Base-by-base conservation (phyloP, 2,329 filamentous ascomycete species). In the Arachnomyces sp. region DNA sequence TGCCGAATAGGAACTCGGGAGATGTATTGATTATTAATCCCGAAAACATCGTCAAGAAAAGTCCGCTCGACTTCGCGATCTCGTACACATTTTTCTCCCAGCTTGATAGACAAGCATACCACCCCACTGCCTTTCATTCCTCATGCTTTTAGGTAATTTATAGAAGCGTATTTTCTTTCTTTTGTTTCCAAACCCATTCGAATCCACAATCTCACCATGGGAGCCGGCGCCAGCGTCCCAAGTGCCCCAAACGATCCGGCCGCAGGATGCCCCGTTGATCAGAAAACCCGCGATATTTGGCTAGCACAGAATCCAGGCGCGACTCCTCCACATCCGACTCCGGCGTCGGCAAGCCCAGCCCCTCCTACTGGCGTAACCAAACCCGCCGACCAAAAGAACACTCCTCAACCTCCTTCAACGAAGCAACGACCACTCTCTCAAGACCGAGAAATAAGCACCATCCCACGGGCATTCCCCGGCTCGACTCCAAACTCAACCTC, bases 201-300 rank as follows among this genome's bases (percentile, higher is more conserved):
- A n/a, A n/a, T 32, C 41, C 21, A 25, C 5, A 25, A 25, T n/a
- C n/a, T 28, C 44, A 51, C 44, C 39, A 67, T 66, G 62, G 61
- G 59, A 28, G 59, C 62, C 37, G 55, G 52, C 45, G 60, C 56
- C 34, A 66, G 63, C 48, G 64, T 60, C 30, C 58, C 54, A 4
- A 43, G 52, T 7, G 31, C 47, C 62, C 39, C 62, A 67, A 48
- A 46, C 21, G 44, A 51, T 30, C 47, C 52, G 30, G 55, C 56
- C 14, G 63, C 63, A 31, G 72, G 72, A 43, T 96, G 92, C 56
- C 92, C 92, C 4, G 87, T 96, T 55, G 89, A 96, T 66, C 84
- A 89, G 67, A 85, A 86, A 55, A 84, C 87, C 38, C 83, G 92
- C 54, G 84, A 88, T 54, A 79, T 83, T 53, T 98, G 90, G 90